A percentile compares a stretch with the other conserved stretches of the same genome.
Evolutionary conservation across 2,329 filamentous ascomycete genomes (phyloP).

Genomic region (Xylariaceae sp.): DNA sequence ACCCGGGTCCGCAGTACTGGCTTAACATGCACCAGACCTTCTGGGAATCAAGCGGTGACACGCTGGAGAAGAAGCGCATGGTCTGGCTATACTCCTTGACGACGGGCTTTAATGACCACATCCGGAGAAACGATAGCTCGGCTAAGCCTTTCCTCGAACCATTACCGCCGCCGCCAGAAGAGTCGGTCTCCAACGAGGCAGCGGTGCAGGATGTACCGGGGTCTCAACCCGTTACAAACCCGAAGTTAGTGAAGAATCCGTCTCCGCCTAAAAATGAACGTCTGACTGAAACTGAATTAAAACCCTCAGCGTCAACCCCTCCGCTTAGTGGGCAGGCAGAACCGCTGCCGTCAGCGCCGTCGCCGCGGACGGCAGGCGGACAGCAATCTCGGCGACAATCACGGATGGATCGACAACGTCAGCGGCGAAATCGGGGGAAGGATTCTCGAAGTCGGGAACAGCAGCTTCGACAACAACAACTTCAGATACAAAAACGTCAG

Average conservation of each 20-base stretch:
- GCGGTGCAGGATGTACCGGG: background rate
- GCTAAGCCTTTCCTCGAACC: background rate
- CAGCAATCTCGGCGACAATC: background rate
- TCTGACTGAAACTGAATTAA: background rate
- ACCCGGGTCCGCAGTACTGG: constrained; percentile 1
- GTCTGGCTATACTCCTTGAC: constrained; percentile 3
- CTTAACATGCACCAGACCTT: background rate
- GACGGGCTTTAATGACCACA: background rate
- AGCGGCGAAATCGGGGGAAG: background rate
- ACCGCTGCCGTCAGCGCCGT: too few relatives aligned
- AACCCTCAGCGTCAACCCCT: background rate
- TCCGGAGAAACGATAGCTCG: background rate
- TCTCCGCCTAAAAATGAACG: background rate
- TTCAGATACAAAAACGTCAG: background rate
- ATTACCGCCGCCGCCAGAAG: background rate
- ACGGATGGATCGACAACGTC: too few relatives aligned
- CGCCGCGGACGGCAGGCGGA: background rate
- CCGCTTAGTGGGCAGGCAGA: background rate
- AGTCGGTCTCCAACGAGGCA: background rate
- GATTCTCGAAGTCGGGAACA: background rate
- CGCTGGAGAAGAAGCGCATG: constrained; percentile 4
- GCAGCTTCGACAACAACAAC: background rate
- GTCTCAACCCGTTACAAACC: background rate
- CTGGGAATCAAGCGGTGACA: background rate
- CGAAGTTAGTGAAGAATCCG: background rate